These are phyloP conservation scores for Plasmodium gonderi DNA, from an alignment of 169 alveolate species.

Conservation along the genomic window DNA sequence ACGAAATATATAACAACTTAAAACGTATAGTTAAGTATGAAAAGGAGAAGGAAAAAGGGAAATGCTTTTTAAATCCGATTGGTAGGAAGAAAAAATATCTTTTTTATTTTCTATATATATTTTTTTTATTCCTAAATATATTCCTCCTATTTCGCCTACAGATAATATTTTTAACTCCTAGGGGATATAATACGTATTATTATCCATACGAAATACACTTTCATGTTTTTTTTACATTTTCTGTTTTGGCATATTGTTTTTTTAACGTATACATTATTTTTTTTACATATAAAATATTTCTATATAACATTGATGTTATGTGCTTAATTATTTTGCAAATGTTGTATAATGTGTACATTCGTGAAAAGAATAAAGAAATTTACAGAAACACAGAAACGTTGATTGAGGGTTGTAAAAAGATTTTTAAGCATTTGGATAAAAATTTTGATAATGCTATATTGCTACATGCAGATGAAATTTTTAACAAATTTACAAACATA, in stretches of 20 bases:
- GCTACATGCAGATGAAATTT: constrained; percentile 37
- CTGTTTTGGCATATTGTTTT: constrained; percentile 31
- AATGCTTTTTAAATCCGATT: constrained; percentile 1
- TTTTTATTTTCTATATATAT: constrained; percentile 15
- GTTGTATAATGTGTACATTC: constrained; percentile 36
- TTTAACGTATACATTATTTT: constrained; percentile 31
- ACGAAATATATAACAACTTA: constrained; percentile 62
- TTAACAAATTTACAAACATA: constrained; percentile 66
- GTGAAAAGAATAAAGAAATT: constrained; percentile 70
- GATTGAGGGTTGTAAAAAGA: constrained; percentile 51
- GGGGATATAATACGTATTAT: constrained; percentile 1
- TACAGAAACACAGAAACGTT: constrained; percentile 59
- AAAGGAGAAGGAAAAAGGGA: constrained; percentile 15
- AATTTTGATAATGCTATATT: constrained; percentile 36
- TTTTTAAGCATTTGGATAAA: constrained; percentile 14
- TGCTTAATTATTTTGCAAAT: constrained; percentile 45
- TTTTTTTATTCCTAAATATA: constrained; percentile 37
- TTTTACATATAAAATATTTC: constrained; percentile 32
- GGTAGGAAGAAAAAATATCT: constrained; percentile 10
- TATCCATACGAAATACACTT: constrained; percentile 45
- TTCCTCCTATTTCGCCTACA: constrained; percentile 68
- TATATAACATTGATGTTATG: constrained; percentile 48
- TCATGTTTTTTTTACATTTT: constrained; percentile 64
- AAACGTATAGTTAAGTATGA: constrained; percentile 65
- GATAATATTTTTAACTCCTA: constrained; percentile 18